Evolutionary conservation across 805 yeast species (phyloP).

Genomic region (Pichia pseudocactophila): DNA sequence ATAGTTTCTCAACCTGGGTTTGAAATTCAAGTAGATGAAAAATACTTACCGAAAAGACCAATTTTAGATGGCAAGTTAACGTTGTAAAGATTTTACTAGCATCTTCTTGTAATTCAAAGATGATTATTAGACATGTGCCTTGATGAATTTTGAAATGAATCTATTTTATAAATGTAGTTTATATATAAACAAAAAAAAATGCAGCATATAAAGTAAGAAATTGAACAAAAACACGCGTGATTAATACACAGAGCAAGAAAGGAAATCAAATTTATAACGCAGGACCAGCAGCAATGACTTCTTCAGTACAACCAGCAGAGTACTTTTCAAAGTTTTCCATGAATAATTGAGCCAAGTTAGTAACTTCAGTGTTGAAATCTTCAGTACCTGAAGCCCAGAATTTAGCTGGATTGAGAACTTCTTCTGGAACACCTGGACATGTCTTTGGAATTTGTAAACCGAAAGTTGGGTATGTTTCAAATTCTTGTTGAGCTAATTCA

Average conservation of each 20-base stretch:
- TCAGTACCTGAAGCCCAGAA: conserved; percentile 61
- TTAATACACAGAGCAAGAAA: background rate
- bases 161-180: too few species aligned
- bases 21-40: conserved; percentile 8
- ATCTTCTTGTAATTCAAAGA: too few species aligned
- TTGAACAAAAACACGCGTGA: background rate
- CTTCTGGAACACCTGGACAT: conserved; percentile 75
- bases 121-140: too few species aligned
- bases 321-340: conserved; percentile 82
- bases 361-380: conserved; percentile 47
- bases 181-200: background rate
- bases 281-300: conserved; percentile 93
- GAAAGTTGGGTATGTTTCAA: conserved; percentile 78
- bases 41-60: conserved; percentile 4
- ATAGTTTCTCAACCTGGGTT: conserved; percentile 9
- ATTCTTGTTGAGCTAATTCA: conserved; percentile 67
- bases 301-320: conserved; percentile 70
- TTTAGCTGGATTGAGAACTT: conserved; percentile 77
- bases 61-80: conserved; percentile 7
- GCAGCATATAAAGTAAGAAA: background rate
- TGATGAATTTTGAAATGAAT: too few species aligned
- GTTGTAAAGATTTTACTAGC: background rate
- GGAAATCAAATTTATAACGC: conserved; percentile 26
- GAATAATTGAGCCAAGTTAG: conserved; percentile 65
- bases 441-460: conserved; percentile 79